phyloP scores from a whole-genome alignment of 306 rosid species.

The Pyrus betulifolia region DNA sequence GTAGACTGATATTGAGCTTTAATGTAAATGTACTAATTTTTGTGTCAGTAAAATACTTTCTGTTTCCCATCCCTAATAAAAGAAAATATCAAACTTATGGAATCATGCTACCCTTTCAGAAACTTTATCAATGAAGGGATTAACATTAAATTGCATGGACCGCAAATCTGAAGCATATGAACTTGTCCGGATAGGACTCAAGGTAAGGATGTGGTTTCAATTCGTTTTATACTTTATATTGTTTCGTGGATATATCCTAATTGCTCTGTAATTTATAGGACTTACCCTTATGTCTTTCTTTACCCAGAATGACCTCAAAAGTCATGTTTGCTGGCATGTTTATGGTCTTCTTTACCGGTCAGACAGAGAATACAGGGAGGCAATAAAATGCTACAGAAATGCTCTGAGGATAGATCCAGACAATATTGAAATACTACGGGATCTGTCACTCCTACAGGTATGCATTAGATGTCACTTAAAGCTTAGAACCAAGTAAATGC shows the following conservation, averaged over 20 bases:
- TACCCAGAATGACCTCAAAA: constrained; percentile 89
- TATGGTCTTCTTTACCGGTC: constrained; percentile 96
- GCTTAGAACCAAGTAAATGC: background rate
- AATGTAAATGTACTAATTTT: background rate
- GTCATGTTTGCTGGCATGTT: constrained; percentile 99
- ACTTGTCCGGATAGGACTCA: constrained; percentile 87
- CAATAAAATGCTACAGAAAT: constrained; percentile 91
- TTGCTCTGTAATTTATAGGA: constrained; percentile 1
- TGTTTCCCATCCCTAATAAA: background rate
- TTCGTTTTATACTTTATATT: background rate
- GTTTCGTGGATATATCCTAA: constrained; percentile 1
- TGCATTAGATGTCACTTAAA: constrained; percentile 6
- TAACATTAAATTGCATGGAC: constrained; percentile 95
- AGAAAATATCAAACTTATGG: background rate
- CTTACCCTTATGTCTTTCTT: constrained; percentile 19
- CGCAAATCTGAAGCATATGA: constrained; percentile 97
- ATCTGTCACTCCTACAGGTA: constrained; percentile 90
- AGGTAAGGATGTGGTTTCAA: constrained; percentile 44
- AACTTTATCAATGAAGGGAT: constrained; percentile 97
- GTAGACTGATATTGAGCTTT: background rate
- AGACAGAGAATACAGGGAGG: constrained; percentile 97
- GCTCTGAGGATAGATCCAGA: constrained; percentile 93
- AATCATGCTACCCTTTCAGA: constrained; percentile 42
- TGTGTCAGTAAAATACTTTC: background rate
- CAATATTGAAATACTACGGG: constrained; percentile 91